phyloP scores from a whole-genome alignment of 192 early-diverging fungal species.

The Globomyces pollinis-pini region DNA sequence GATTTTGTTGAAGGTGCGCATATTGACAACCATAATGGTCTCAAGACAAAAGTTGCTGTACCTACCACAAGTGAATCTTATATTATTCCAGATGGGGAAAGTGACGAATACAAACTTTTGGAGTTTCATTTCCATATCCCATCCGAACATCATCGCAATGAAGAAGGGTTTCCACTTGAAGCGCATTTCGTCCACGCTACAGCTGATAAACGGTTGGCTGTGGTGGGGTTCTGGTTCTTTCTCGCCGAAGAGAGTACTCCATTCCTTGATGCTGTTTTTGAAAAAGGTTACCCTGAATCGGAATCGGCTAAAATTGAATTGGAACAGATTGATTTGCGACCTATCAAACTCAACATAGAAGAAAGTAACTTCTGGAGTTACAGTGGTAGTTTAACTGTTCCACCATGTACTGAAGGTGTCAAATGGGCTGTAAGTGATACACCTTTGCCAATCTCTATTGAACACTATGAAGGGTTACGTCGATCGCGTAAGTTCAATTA shows the following conservation, averaged over 20 bases:
- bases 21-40: constrained; percentile 7
- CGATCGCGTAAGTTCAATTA: too few species aligned
- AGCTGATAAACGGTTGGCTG: constrained; percentile 27
- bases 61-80: constrained; percentile 17
- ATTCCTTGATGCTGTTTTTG: constrained; percentile 23
- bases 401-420: constrained; percentile 57
- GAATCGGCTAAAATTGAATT: neutral
- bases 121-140: constrained; percentile 62
- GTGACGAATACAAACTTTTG: constrained; percentile 22
- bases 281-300: neutral
- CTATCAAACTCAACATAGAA: neutral
- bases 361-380: constrained; percentile 25
- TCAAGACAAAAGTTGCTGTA: constrained; percentile 38
- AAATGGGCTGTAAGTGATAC: constrained; percentile 39
- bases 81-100: neutral
- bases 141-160: constrained; percentile 45
- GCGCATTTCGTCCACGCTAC: constrained; percentile 47
- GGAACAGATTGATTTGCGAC: constrained; percentile 7
- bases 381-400: constrained; percentile 51
- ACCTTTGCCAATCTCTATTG: constrained; percentile 18
- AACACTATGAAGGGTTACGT: too few species aligned
- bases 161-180: constrained; percentile 16
- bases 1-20: constrained; percentile 5
- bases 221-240: constrained; percentile 42
- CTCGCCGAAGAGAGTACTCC: constrained; percentile 10